Evolutionary conservation across 768 basidiomycete genomes (phyloP).

Genomic region (Leucogyrophana mollusca): DNA sequence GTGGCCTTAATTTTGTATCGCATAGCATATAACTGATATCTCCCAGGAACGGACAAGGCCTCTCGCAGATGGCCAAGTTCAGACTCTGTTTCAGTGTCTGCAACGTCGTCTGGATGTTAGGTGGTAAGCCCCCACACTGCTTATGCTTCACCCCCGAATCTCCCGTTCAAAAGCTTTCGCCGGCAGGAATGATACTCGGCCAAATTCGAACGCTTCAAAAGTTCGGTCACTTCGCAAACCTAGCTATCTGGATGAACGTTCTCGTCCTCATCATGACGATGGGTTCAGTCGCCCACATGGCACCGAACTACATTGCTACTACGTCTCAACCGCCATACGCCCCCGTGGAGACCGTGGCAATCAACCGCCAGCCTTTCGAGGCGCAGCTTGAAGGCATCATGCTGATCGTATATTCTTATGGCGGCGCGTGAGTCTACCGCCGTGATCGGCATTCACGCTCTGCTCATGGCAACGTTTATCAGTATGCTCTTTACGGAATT

Average conservation of each 20-base stretch:
- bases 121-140: slow-evolving; percentile 7
- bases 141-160: too few relatives aligned
- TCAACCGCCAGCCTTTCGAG: slow-evolving; percentile 19
- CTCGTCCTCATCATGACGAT: slow-evolving; percentile 56
- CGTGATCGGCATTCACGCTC: not conserved
- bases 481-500: slow-evolving; percentile 31
- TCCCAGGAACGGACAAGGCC: slow-evolving; percentile 49
- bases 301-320: slow-evolving; percentile 47
- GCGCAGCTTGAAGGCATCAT: slow-evolving; percentile 58
- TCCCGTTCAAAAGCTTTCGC: not conserved
- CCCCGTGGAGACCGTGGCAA: slow-evolving; percentile 14
- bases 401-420: slow-evolving; percentile 64
- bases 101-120: slow-evolving; percentile 55
- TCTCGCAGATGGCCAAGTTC: slow-evolving; percentile 48
- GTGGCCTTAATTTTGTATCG: not conserved
- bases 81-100: slow-evolving; percentile 56
- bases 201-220: slow-evolving; percentile 59
- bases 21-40: slow-evolving; percentile 7
- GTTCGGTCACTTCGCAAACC: slow-evolving; percentile 53
- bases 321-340: slow-evolving; percentile 23
- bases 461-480: slow-evolving; percentile 36
- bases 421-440: slow-evolving; percentile 34
- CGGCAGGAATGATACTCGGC: slow-evolving; percentile 51
- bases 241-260: slow-evolving; percentile 51
- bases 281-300: slow-evolving; percentile 55